A percentile compares a stretch with the other conserved stretches of the same genome.
phyloP scores from a whole-genome alignment of 805 yeast genomes.

The Metschnikowia drakensbergensis region DNA sequence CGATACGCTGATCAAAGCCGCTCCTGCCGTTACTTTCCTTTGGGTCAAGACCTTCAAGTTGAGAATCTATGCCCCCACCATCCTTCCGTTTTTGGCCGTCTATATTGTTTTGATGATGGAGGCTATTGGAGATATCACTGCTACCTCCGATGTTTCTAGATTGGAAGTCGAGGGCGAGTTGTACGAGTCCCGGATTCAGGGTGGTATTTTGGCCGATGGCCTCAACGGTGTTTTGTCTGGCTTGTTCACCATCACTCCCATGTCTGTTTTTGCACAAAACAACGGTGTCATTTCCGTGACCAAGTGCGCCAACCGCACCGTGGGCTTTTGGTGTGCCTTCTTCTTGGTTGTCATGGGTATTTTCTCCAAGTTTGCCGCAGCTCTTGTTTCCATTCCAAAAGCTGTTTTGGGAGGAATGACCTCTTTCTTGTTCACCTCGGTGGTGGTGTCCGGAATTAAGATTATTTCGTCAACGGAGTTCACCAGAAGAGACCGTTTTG shows the following conservation, averaged over 20 bases:
- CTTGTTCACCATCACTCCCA: conserved; percentile 74
- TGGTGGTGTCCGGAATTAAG: conserved; percentile 69
- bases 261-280: conserved; percentile 90
- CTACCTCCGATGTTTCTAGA: conserved; percentile 86
- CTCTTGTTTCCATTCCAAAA: conserved; percentile 12
- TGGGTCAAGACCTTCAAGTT: conserved; percentile 85
- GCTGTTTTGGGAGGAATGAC: conserved; percentile 78
- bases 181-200: conserved; percentile 89
- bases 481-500: conserved; percentile 70
- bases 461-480: conserved; percentile 60
- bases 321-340: conserved; percentile 12
- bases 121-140: conserved; percentile 91
- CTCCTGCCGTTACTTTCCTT: conserved; percentile 83
- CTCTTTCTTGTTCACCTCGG: conserved; percentile 69
- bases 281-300: conserved; percentile 91
- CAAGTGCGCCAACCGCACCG: conserved; percentile 52
- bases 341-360: conserved; percentile 13
- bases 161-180: conserved; percentile 74
- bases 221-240: conserved; percentile 75
- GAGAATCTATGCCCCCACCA: conserved; percentile 75
- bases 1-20: conserved; percentile 50
- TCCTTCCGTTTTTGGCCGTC: conserved; percentile 77
- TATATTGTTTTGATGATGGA: conserved; percentile 84
- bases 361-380: conserved; percentile 12
- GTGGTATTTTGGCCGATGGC: conserved; percentile 91